Evolutionary conservation across 2,329 filamentous ascomycete genomes (phyloP), one percentile per base, ranked within the genome.

Genomic region (Alternaria sp.): DNA sequence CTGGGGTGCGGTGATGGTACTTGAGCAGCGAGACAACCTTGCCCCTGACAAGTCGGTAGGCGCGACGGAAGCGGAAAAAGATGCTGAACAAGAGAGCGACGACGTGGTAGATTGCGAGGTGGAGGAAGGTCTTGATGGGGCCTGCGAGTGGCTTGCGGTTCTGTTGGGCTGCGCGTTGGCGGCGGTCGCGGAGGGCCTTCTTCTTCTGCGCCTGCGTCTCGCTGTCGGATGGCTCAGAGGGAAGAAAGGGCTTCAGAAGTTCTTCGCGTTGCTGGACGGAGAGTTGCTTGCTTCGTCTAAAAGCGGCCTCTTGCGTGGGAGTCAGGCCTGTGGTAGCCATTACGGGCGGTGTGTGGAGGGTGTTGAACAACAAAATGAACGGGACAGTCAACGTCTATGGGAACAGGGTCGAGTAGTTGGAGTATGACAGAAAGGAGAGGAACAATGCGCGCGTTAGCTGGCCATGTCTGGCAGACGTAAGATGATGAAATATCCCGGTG

Each of bases 1-100:
- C 93, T 8, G 96, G 96, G 1, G 95, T 97, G 56, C 93, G 92
- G 80, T 99, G 96, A 82, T 99, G 96, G 83, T 99, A 96, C 79
- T 95, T 94, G 58, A 97, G 85, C 65, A 98, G 87, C 10, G 93
- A 92, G 57, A 93, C 88, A 67, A 95, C 83, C 63, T 92, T 90
- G 78, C 96, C 92, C 70, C 89, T 85, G 54, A 97, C 86, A 9
- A 90, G 88, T 78, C 95, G 91, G 82, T 93, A 96, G 59, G 89
- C 88, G 76, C 93, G 90, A 61, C 94, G 90, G 62, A 93, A 82
- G 66, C 94, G 91, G 70, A 97, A 90, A 79, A 96, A 96, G 68
- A 98, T 84, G 7, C 93, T 95, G 82, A 97, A 98, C 70, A 97
- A 78, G 66, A 91, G 87, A 75, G 97, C 93, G 69, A 95, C 84